phyloP scores from a whole-genome alignment of 2,329 filamentous ascomycete species.

The Moelleriella libera region DNA sequence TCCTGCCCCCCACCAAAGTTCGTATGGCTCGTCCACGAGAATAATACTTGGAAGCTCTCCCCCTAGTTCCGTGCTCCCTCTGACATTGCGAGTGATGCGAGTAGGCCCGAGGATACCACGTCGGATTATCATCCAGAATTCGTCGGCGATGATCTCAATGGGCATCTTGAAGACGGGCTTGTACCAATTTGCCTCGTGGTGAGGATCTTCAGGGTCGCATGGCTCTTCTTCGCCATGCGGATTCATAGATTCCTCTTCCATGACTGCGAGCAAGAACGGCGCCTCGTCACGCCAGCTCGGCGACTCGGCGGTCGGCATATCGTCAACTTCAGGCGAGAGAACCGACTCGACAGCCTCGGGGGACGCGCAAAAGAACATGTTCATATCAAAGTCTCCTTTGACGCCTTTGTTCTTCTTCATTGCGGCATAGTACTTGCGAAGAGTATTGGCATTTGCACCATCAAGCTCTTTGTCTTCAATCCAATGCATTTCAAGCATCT shows the following conservation, averaged over 20 bases:
- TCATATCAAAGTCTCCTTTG: background rate
- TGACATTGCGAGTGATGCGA: slow-evolving; percentile 5
- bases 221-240: slow-evolving; percentile 4
- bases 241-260: slow-evolving; percentile 2
- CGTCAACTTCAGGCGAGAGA: slow-evolving; percentile 1
- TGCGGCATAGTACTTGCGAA: slow-evolving; percentile 1
- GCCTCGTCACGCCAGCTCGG: slow-evolving; percentile 4
- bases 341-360: slow-evolving; percentile 6
- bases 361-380: slow-evolving; percentile 8
- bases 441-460: slow-evolving; percentile 1
- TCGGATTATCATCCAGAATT: slow-evolving; percentile 6
- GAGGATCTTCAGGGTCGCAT: slow-evolving; percentile 4
- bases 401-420: background rate
- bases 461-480: background rate
- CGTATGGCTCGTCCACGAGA: background rate
- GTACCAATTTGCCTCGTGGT: slow-evolving; percentile 5
- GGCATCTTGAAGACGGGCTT: slow-evolving; percentile 9
- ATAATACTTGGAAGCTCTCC: slow-evolving; percentile 2
- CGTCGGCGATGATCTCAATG: slow-evolving; percentile 7
- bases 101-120: background rate
- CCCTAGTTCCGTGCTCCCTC: slow-evolving; percentile 4
- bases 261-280: slow-evolving; percentile 7
- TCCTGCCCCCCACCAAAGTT: background rate
- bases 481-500: background rate
- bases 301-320: slow-evolving; percentile 3